These are phyloP conservation scores for Bryopsis sp. DNA, from an alignment of 139 green algal genomes.

Conservation along the genomic window DNA sequence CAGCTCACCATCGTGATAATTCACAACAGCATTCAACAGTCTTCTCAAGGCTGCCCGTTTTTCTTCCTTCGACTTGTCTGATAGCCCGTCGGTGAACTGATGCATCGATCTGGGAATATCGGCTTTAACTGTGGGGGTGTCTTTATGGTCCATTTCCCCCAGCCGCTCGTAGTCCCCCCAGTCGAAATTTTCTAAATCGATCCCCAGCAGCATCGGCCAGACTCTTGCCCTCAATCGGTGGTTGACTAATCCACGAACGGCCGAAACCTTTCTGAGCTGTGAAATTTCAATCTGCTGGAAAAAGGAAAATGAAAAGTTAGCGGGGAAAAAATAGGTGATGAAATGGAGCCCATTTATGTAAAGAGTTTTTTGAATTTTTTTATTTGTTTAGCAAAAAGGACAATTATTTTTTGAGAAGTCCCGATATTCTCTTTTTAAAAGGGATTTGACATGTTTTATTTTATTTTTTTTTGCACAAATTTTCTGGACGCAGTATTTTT, in stretches of 20 bases:
- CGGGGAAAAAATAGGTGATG: background rate
- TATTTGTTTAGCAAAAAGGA: no score
- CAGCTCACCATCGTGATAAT: conserved; percentile 19
- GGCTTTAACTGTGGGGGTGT: conserved; percentile 42
- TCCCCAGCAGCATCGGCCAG: conserved; percentile 63
- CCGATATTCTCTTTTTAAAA: no score
- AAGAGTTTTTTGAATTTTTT: no score
- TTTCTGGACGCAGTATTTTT: no score
- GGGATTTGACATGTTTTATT: no score
- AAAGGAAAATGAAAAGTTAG: background rate
- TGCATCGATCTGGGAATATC: conserved; percentile 73
- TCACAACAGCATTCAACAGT: conserved; percentile 56
- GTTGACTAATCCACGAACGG: conserved; percentile 59
- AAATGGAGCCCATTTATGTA: background rate
- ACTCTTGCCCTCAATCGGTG: conserved; percentile 42
- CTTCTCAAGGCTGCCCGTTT: conserved; percentile 43
- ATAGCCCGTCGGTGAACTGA: conserved; percentile 45
- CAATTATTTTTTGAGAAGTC: no score
- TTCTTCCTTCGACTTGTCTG: conserved; percentile 32
- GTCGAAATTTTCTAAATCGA: background rate
- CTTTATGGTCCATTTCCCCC: conserved; percentile 29
- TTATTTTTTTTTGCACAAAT: no score
- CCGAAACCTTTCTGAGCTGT: conserved; percentile 49
- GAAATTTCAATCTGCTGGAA: conserved; percentile 39
- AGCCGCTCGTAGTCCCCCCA: conserved; percentile 11